Evolutionary conservation across 2,329 filamentous ascomycete species (phyloP).

Genomic region (Pseudogymnoascus sp.): DNA sequence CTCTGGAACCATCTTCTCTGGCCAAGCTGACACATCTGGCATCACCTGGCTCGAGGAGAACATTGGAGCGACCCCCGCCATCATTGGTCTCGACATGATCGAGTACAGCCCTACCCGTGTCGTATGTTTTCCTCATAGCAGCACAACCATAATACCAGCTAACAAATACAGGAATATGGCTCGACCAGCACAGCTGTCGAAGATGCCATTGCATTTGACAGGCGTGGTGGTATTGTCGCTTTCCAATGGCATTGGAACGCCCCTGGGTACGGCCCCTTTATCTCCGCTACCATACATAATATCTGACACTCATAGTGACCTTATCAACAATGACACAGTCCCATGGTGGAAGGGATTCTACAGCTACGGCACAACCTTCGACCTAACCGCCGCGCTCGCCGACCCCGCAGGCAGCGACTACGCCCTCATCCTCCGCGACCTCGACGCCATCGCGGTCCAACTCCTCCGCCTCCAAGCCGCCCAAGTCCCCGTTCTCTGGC

Average conservation of each 20-base stretch:
- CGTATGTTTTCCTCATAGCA: conserved; percentile 22
- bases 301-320: conserved; percentile 22
- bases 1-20: conserved; percentile 30
- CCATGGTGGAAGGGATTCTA: conserved; percentile 44
- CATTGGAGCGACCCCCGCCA: conserved; percentile 39
- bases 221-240: conserved; percentile 38
- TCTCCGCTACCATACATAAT: conserved; percentile 11
- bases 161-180: conserved; percentile 20
- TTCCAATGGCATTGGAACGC: conserved; percentile 44
- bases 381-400: conserved; percentile 35
- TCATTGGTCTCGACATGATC: conserved; percentile 40
- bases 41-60: conserved; percentile 37
- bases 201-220: conserved; percentile 37
- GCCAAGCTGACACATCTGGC: conserved; percentile 38
- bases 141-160: not conserved
- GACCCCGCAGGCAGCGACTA: conserved; percentile 39
- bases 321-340: conserved; percentile 38
- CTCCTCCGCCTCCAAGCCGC: conserved; percentile 36
- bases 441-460: conserved; percentile 40
- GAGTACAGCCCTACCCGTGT: conserved; percentile 41
- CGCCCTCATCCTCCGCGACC: conserved; percentile 38
- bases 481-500: conserved; percentile 38
- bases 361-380: conserved; percentile 40
- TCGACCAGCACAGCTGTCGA: conserved; percentile 36
- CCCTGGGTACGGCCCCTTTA: conserved; percentile 22